Evolutionary conservation across 345 rosid species (phyloP).

Genomic region (Orychophragmus violaceus): DNA sequence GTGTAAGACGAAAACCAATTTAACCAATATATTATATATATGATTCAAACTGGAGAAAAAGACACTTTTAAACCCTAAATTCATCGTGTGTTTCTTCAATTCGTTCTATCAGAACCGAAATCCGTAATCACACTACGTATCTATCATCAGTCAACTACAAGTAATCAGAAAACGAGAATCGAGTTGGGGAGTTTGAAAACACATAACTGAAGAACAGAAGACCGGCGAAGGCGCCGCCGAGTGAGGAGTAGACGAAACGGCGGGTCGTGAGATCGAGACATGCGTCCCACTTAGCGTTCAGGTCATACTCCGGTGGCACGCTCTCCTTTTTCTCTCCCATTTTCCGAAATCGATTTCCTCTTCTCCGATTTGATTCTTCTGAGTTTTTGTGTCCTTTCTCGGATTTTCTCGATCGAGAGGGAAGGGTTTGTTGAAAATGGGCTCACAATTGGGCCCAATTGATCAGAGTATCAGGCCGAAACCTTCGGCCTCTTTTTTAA

Average conservation of each 20-base stretch:
- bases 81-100: background rate
- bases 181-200: background rate
- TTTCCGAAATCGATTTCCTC: background rate
- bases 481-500: background rate
- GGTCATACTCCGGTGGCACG: slow-evolving; percentile 38
- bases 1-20: no score
- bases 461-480: background rate
- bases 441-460: background rate
- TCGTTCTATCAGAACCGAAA: background rate
- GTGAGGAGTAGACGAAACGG: slow-evolving; percentile 69
- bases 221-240: slow-evolving; percentile 73
- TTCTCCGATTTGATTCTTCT: background rate
- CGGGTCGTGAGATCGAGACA: slow-evolving; percentile 83
- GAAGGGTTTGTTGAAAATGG: background rate
- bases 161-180: background rate
- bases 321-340: slow-evolving; percentile 38
- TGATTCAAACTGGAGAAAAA: background rate
- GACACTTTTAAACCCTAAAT: background rate
- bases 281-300: slow-evolving; percentile 81
- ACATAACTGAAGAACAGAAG: slow-evolving; percentile 71
- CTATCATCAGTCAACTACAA: background rate
- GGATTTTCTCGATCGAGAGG: background rate
- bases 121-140: background rate
- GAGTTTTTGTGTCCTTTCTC: background rate
- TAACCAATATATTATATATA: no score